These are phyloP conservation scores for Globisporangium okanoganense DNA, from an alignment of 352 stramenopile species.

Conservation along the genomic window DNA sequence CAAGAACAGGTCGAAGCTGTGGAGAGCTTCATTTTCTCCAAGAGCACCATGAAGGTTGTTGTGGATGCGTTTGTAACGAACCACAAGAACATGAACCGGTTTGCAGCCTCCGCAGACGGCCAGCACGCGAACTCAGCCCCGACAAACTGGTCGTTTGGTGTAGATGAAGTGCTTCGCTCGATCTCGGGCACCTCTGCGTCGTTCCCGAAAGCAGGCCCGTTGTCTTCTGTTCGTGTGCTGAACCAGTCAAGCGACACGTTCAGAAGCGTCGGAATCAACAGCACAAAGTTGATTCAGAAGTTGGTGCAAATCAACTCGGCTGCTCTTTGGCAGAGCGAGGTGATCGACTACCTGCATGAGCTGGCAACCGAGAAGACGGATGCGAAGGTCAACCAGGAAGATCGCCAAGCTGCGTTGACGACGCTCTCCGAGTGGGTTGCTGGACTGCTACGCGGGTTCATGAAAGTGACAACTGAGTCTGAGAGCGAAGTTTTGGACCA, in stretches of 20 bases:
- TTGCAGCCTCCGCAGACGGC: conserved; percentile 60
- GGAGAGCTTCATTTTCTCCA: conserved; percentile 39
- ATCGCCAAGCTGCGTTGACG: conserved; percentile 52
- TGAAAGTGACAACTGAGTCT: conserved; percentile 21
- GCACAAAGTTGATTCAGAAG: conserved; percentile 45
- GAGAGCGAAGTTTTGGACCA: conserved; percentile 18
- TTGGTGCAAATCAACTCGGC: conserved; percentile 38
- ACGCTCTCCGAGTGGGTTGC: conserved; percentile 52
- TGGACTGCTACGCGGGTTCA: conserved; percentile 37
- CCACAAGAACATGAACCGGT: conserved; percentile 57
- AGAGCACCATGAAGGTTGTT: conserved; percentile 35
- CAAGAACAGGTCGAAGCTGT: conserved; percentile 11
- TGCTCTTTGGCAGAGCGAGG: conserved; percentile 25
- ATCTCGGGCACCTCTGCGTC: conserved; percentile 35
- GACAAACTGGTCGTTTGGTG: conserved; percentile 73
- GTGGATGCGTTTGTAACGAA: conserved; percentile 50
- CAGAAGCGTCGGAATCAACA: conserved; percentile 27
- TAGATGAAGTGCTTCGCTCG: conserved; percentile 56
- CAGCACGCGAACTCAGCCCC: conserved; percentile 63
- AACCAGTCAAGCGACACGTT: conserved; percentile 43
- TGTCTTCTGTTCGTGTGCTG: conserved; percentile 55
- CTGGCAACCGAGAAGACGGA: conserved; percentile 39
- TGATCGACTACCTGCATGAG: conserved; percentile 22
- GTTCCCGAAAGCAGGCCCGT: conserved; percentile 44
- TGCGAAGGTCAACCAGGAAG: conserved; percentile 41